phyloP scores from a whole-genome alignment of 768 basidiomycete species.

The Hygrophorus russula region DNA sequence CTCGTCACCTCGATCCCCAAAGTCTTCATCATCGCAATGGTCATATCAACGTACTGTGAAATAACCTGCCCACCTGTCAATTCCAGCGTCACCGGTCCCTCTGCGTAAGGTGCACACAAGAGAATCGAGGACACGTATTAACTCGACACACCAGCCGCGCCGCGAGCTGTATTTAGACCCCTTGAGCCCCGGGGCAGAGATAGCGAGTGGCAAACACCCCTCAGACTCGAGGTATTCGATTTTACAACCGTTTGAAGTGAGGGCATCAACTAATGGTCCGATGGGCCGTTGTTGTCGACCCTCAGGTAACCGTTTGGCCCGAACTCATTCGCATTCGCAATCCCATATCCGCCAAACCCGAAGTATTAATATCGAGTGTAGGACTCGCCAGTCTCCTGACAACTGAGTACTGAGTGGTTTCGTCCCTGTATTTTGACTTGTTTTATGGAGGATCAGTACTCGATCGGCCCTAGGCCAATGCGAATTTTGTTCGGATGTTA shows the following conservation, averaged over 20 bases:
- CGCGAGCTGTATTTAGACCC: conserved; percentile 80
- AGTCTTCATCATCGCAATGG: conserved; percentile 91
- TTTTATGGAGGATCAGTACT: too few relatives aligned
- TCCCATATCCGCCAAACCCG: too few relatives aligned
- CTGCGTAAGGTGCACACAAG: conserved; percentile 91
- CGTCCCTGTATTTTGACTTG: too few relatives aligned
- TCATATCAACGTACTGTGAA: conserved; percentile 99
- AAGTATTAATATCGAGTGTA: too few relatives aligned
- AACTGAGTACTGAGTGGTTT: too few relatives aligned
- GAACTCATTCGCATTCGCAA: too few relatives aligned
- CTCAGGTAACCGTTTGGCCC: too few relatives aligned
- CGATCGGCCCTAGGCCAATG: too few relatives aligned
- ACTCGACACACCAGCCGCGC: conserved; percentile 91
- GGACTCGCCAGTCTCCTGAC: too few relatives aligned
- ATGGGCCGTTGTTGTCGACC: conserved; percentile 97
- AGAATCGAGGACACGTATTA: conserved; percentile 98
- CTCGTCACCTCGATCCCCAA: conserved; percentile 78
- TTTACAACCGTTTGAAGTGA: conserved; percentile 65
- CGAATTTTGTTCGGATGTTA: too few relatives aligned
- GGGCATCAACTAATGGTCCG: conserved; percentile 87
- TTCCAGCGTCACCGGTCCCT: conserved; percentile 74
- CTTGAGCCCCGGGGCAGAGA: conserved; percentile 70
- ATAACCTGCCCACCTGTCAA: conserved; percentile 92
- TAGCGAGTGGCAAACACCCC: conserved; percentile 84
- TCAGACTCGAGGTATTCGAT: conserved; percentile 70